Evolutionary conservation across 805 yeast species (phyloP).

Genomic region (Yarrowia alimentaria): DNA sequence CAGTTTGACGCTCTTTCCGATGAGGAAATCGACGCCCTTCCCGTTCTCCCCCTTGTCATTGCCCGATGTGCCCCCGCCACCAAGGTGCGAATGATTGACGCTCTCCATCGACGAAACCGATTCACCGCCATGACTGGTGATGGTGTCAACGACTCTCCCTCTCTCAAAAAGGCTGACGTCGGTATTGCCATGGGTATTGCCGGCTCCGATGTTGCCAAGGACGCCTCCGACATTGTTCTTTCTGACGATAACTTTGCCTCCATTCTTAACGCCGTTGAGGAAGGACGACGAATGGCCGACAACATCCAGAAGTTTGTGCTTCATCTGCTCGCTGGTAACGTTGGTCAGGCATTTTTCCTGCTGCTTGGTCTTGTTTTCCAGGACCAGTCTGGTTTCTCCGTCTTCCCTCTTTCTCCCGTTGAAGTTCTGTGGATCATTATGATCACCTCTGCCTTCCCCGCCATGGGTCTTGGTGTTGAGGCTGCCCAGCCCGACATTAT

Average conservation of each 20-base stretch:
- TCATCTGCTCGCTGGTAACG: constrained; percentile 70
- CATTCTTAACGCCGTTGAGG: constrained; percentile 72
- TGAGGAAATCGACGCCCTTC: constrained; percentile 57
- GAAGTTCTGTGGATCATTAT: constrained; percentile 79
- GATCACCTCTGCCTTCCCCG: constrained; percentile 77
- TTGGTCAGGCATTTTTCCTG: constrained; percentile 65
- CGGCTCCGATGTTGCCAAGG: constrained; percentile 84
- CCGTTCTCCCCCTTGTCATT: constrained; percentile 70
- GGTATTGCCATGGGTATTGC: constrained; percentile 83
- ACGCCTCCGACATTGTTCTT: constrained; percentile 73
- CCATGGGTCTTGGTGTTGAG: constrained; percentile 77
- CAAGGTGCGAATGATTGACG: constrained; percentile 77
- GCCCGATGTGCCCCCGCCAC: constrained; percentile 84
- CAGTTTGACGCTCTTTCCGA: constrained; percentile 66
- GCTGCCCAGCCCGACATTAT: constrained; percentile 61
- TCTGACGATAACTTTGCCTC: constrained; percentile 79
- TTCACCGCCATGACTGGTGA: constrained; percentile 82
- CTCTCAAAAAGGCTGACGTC: constrained; percentile 71
- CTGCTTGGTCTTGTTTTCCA: constrained; percentile 72
- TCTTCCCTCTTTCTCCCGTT: constrained; percentile 78
- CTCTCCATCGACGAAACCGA: constrained; percentile 60
- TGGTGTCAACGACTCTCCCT: constrained; percentile 80
- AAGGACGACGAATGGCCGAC: constrained; percentile 75
- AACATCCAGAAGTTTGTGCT: constrained; percentile 76
- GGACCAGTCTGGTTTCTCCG: constrained; percentile 62